Base-by-base conservation (phyloP, 257 asterid species). In the Jacaranda copaia region DNA sequence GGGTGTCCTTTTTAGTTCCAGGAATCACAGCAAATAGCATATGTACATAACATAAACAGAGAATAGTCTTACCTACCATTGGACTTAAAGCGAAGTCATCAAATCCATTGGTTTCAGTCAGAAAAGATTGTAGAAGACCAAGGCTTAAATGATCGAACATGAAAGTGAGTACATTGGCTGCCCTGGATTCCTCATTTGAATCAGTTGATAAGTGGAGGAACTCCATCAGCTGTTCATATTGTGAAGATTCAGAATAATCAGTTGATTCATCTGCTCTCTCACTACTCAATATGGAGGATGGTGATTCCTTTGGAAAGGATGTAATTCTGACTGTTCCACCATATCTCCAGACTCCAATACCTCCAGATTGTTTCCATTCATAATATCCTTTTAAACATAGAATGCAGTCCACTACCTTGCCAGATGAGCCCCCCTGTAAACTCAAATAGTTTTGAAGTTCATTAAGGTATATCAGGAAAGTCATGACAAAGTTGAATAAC, bases 321-420 rank as follows among this genome's bases (percentile, higher is more conserved):
- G 88, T 90, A 74, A 94, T 93, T 77, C 88, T 89, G 56, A 93
- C 93, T 20, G 96, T 92, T 64, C 98, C 96, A 1, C 97, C 98
- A 51, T 93, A 93, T 75, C 84, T 92, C 97, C 97, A 94, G 55
- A 92, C 96, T 65, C 98, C 97, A 80, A 87, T 87, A 63, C 91
- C 97, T 70, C 98, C 98, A 16, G 97, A 84, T 85, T 87, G 89
- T 77, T 86, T 90, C 98, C 98, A 94, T 83, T 94, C 97, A 39
- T 87, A 82, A 75, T 92, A 92, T 49, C 97, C 97, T 89, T 94
- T 94, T 61, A 94, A 80, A 79, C 98, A 94, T 36, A 94, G 88
- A 85, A 94, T 89, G 78, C 98, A 94, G 52, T 94, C 98, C 72
- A 92, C 98, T 65, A 94, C 97, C 85, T 92, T 94, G 58, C 91